phyloP scores from a whole-genome alignment of 257 asterid genomes.

The Solanum clarkiae region DNA sequence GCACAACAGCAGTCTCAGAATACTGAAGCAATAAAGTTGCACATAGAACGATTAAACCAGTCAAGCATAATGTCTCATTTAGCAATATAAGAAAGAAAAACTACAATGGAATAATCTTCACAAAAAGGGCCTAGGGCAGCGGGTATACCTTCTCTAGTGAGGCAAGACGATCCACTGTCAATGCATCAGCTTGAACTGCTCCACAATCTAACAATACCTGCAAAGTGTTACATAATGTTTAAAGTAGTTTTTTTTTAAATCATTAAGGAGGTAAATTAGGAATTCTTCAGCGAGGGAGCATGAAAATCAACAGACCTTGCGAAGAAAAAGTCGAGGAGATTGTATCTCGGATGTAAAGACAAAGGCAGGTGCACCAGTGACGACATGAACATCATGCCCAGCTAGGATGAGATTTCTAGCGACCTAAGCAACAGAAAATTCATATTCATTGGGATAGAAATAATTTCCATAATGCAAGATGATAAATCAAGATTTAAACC shows the following conservation, averaged over 20 bases:
- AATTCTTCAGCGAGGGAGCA: neutral
- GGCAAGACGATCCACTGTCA: conserved; percentile 98
- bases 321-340: conserved; percentile 75
- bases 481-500: neutral
- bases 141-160: conserved; percentile 69
- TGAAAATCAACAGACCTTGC: conserved; percentile 46
- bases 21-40: conserved; percentile 37
- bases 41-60: neutral
- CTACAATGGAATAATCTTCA: neutral
- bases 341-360: conserved; percentile 74
- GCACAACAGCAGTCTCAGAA: conserved; percentile 92
- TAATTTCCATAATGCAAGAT: neutral
- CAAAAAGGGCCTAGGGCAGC: neutral
- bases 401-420: conserved; percentile 84
- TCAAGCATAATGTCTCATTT: neutral
- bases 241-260: neutral
- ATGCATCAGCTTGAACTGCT: conserved; percentile 98
- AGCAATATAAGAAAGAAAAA: neutral
- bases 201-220: conserved; percentile 96
- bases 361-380: conserved; percentile 93
- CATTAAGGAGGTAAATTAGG: neutral
- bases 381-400: conserved; percentile 92
- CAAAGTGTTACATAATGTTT: neutral
- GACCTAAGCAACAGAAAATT: conserved; percentile 37
- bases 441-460: neutral